Evolutionary conservation across 2,329 filamentous ascomycete genomes (phyloP).

Genomic region (Aschersonia sp.): DNA sequence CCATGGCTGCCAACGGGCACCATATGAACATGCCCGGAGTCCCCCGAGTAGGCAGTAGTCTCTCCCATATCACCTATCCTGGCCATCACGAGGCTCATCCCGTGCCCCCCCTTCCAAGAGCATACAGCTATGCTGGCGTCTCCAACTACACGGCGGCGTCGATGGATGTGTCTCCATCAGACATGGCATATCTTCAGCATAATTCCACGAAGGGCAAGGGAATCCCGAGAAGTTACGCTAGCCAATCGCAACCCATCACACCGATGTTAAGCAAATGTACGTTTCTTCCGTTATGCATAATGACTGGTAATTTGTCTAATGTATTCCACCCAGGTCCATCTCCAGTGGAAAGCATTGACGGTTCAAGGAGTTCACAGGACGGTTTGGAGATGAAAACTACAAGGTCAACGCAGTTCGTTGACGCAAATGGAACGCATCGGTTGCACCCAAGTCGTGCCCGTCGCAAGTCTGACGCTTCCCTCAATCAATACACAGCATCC

Average conservation of each 20-base stretch:
- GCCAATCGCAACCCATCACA: conserved; percentile 19
- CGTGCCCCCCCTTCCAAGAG: conserved; percentile 22
- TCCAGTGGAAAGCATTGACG: conserved; percentile 18
- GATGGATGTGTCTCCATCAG: conserved; percentile 14
- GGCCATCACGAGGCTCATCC: conserved; percentile 21
- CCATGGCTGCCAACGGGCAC: conserved; percentile 26
- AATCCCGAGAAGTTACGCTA: conserved; percentile 15
- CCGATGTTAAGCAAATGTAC: conserved; percentile 23
- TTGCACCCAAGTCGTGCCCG: conserved; percentile 14
- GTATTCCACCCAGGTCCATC: conserved; percentile 3
- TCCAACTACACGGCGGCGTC: conserved; percentile 13
- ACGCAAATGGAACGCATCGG: conserved; percentile 5
- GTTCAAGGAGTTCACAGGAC: conserved; percentile 23
- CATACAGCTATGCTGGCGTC: conserved; percentile 28
- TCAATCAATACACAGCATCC: conserved; percentile 8
- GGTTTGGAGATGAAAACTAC: conserved; percentile 23
- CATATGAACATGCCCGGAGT: conserved; percentile 21
- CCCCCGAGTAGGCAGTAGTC: conserved; percentile 31
- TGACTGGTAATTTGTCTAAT: not conserved
- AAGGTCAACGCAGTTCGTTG: conserved; percentile 5
- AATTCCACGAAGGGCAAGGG: conserved; percentile 28
- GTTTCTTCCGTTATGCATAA: not conserved
- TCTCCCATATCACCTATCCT: conserved; percentile 33
- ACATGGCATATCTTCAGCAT: conserved; percentile 10
- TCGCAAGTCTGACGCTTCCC: conserved; percentile 15